A percentile compares a stretch with the other conserved stretches of the same genome.
These are phyloP conservation scores for Xylaria flabelliformis DNA, from an alignment of 495 filamentous ascomycete species.

Conservation along the genomic window DNA sequence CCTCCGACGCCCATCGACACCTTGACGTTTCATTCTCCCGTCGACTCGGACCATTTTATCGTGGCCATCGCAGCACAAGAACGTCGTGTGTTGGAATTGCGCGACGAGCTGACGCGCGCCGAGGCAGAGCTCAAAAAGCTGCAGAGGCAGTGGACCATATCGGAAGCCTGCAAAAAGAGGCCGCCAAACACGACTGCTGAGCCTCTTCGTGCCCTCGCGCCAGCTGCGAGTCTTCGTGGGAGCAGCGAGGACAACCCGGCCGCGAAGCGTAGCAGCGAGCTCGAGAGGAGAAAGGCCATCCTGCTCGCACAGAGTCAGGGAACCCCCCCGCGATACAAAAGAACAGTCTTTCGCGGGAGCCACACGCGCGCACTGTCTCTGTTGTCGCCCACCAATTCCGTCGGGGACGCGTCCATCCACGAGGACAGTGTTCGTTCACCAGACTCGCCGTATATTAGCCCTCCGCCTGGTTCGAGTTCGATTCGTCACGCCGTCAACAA, in stretches of 20 bases:
- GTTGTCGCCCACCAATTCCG: conserved; percentile 67
- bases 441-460: conserved; percentile 36
- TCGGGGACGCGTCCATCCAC: conserved; percentile 33
- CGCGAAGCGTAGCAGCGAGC: conserved; percentile 51
- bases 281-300: conserved; percentile 67
- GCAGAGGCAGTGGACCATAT: conserved; percentile 80
- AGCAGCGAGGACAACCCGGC: conserved; percentile 46
- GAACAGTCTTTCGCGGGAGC: conserved; percentile 57
- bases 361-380: conserved; percentile 84
- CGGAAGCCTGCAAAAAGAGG: conserved; percentile 80
- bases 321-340: conserved; percentile 45
- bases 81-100: conserved; percentile 87
- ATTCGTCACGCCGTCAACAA: conserved; percentile 44
- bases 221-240: conserved; percentile 32
- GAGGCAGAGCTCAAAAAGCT: conserved; percentile 77
- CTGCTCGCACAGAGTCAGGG: conserved; percentile 65
- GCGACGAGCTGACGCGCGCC: conserved; percentile 82
- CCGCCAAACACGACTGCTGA: conserved; percentile 66
- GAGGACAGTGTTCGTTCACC: conserved; percentile 40
- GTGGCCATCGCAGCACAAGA: conserved; percentile 92
- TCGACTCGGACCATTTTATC: conserved; percentile 78
- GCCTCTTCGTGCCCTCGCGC: conserved; percentile 51
- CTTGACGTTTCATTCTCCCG: conserved; percentile 55
- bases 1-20: conserved; percentile 56
- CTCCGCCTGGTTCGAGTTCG: conserved; percentile 29